These are phyloP conservation scores for Polyplosphaeria fusca DNA, from an alignment of 495 filamentous ascomycete genomes.

Conservation along the genomic window DNA sequence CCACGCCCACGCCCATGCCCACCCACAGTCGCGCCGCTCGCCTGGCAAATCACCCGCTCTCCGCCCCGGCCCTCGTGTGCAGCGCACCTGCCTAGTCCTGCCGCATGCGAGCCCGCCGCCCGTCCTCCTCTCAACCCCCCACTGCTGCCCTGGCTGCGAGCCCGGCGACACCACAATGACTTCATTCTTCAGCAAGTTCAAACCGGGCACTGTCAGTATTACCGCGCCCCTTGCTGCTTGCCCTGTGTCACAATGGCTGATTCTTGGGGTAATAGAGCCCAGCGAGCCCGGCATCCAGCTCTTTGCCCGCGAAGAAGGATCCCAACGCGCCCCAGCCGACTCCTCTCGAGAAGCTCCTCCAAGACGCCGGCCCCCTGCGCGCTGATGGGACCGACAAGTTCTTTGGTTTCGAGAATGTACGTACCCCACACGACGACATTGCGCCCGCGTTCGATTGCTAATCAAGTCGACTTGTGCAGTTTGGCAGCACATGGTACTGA, in stretches of 20 bases:
- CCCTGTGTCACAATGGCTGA: slow-evolving; percentile 16
- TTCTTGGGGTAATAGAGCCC: slow-evolving; percentile 39
- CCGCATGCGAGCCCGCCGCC: background rate
- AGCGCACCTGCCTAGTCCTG: background rate
- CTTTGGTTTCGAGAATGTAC: slow-evolving; percentile 96
- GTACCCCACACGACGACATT: slow-evolving; percentile 35
- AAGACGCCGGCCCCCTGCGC: slow-evolving; percentile 73
- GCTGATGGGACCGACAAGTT: slow-evolving; percentile 95
- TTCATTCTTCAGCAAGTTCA: slow-evolving; percentile 45
- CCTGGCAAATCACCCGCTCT: background rate
- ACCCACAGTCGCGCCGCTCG: background rate
- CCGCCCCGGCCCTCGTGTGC: background rate
- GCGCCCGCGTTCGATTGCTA: slow-evolving; percentile 36
- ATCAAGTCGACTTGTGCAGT: slow-evolving; percentile 51
- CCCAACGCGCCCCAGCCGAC: slow-evolving; percentile 64
- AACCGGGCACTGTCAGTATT: slow-evolving; percentile 39
- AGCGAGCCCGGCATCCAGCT: slow-evolving; percentile 45
- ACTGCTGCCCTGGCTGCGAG: background rate
- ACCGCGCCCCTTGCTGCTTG: background rate
- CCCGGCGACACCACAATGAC: slow-evolving; percentile 35
- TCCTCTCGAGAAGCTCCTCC: slow-evolving; percentile 77
- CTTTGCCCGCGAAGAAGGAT: slow-evolving; percentile 65
- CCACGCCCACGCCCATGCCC: background rate
- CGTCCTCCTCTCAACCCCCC: slow-evolving; percentile 5
- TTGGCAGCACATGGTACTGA: slow-evolving; percentile 91